phyloP scores from a whole-genome alignment of 2,329 filamentous ascomycete species.

The Lachnellula subtilissima region DNA sequence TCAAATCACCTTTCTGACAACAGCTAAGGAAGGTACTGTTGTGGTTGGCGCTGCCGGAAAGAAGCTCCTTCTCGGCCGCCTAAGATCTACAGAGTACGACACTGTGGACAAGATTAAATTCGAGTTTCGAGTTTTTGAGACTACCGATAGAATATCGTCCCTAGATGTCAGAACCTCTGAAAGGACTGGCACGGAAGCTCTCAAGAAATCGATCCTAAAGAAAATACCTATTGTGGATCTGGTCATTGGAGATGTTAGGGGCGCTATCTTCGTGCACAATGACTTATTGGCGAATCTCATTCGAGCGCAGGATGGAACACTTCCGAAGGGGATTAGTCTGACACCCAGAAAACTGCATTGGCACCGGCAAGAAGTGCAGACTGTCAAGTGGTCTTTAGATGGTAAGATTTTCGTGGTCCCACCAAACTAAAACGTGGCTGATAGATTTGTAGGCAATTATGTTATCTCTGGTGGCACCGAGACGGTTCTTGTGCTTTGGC shows the following conservation, averaged over 20 bases:
- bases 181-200: conserved; percentile 17
- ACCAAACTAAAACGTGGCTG: conserved; percentile 22
- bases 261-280: conserved; percentile 76
- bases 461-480: conserved; percentile 89
- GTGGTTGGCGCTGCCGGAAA: conserved; percentile 52
- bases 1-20: conserved; percentile 44
- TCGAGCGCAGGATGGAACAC: conserved; percentile 36
- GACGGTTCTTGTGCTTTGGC: conserved; percentile 86
- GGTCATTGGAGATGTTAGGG: conserved; percentile 69
- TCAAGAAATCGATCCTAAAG: conserved; percentile 30
- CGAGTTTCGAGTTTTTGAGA: conserved; percentile 54
- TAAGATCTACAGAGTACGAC: conserved; percentile 31
- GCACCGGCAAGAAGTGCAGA: conserved; percentile 79
- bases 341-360: conserved; percentile 72
- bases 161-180: conserved; percentile 54
- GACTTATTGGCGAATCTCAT: conserved; percentile 58
- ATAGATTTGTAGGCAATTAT: conserved; percentile 66
- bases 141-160: conserved; percentile 60
- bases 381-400: conserved; percentile 88
- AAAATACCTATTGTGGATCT: conserved; percentile 57
- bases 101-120: conserved; percentile 44
- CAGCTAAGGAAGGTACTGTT: conserved; percentile 50
- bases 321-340: conserved; percentile 31
- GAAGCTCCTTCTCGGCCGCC: conserved; percentile 57
- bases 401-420: conserved; percentile 47